Evolutionary conservation across 2,329 filamentous ascomycete genomes (phyloP).

Genomic region (Lanzia echinophila): DNA sequence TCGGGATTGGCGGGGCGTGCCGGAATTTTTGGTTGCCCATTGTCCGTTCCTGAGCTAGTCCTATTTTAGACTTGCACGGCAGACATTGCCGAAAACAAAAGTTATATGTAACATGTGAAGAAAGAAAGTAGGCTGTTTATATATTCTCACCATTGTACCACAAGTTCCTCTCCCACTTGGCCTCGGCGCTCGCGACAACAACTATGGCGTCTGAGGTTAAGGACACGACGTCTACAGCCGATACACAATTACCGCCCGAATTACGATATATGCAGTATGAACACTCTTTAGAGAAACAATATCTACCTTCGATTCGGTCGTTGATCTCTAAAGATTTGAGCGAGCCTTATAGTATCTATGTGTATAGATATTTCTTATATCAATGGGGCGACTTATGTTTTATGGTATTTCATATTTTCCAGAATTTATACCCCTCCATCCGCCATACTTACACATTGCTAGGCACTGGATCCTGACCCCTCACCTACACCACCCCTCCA

Average conservation of each 20-base stretch:
- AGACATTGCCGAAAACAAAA: neutral
- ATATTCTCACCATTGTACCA: neutral
- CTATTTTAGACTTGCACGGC: neutral
- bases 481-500: slow-evolving; percentile 55
- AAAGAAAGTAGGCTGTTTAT: neutral
- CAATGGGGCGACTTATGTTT: slow-evolving; percentile 98
- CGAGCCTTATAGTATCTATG: slow-evolving; percentile 98
- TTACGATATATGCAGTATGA: slow-evolving; percentile 57
- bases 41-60: slow-evolving; percentile 1
- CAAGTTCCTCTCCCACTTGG: neutral
- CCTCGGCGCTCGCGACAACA: neutral
- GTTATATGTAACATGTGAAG: neutral
- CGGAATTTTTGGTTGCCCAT: neutral
- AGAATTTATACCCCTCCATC: neutral
- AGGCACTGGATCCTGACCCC: slow-evolving; percentile 50
- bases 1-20: neutral
- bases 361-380: slow-evolving; percentile 95
- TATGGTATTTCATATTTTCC: slow-evolving; percentile 51
- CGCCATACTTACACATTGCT: neutral
- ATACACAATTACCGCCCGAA: slow-evolving; percentile 35
- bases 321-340: slow-evolving; percentile 94
- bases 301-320: slow-evolving; percentile 81
- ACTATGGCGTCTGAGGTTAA: slow-evolving; percentile 11
- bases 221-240: neutral
- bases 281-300: slow-evolving; percentile 51